Conservation (phyloP, 345 rosid species). For the Citrus unshiu region DNA sequence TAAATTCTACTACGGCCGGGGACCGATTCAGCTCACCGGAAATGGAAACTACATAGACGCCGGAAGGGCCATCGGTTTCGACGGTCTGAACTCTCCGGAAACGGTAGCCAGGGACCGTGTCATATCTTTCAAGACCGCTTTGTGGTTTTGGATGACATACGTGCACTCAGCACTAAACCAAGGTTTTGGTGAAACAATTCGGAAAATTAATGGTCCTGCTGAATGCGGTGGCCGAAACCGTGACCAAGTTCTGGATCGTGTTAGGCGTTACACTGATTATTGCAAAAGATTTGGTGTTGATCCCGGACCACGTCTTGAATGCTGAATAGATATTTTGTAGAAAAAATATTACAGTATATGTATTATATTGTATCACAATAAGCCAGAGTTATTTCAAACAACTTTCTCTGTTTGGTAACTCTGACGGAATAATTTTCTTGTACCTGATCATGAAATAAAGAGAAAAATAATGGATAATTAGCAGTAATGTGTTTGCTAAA, state of each 20-base stretch:
- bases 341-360: too few relatives aligned
- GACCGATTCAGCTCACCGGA: slow-evolving; percentile 66
- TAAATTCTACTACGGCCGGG: slow-evolving; percentile 59
- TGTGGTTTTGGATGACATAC: slow-evolving; percentile 69
- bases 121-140: slow-evolving; percentile 54
- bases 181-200: neutral
- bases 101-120: slow-evolving; percentile 50
- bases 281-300: neutral
- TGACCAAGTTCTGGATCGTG: neutral
- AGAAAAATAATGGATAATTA: too few relatives aligned
- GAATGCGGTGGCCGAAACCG: neutral
- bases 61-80: slow-evolving; percentile 41
- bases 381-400: too few relatives aligned
- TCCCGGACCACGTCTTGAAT: neutral
- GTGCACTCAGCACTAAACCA: slow-evolving; percentile 34
- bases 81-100: slow-evolving; percentile 58
- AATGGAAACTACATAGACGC: slow-evolving; percentile 67
- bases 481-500: too few relatives aligned
- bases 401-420: too few relatives aligned
- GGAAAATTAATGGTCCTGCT: neutral
- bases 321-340: neutral
- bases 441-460: too few relatives aligned
- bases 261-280: neutral
- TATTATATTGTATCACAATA: too few relatives aligned
- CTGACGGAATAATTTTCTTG: too few relatives aligned